Conservation (phyloP, 352 stramenopile genomes). For the Phytophthora pistaciae region DNA sequence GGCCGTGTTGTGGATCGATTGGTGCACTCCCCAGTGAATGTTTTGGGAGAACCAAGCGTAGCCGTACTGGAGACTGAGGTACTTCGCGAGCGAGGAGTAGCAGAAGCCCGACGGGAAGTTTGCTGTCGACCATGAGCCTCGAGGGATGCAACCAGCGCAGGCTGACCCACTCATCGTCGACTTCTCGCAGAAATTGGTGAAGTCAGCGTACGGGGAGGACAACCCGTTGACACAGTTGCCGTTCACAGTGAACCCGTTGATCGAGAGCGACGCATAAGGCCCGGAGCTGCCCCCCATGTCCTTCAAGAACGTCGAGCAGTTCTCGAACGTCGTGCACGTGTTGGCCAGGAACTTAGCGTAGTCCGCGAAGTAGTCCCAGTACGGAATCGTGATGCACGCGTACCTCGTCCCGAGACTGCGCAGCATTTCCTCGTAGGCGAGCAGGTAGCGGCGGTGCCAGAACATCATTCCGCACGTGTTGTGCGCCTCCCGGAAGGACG, state of each 20-base stretch:
- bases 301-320: slow-evolving; percentile 70
- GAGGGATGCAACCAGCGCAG: slow-evolving; percentile 67
- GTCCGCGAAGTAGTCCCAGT: slow-evolving; percentile 83
- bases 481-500: slow-evolving; percentile 50
- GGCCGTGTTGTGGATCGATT: slow-evolving; percentile 74
- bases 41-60: slow-evolving; percentile 63
- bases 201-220: slow-evolving; percentile 35
- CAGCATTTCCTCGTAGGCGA: slow-evolving; percentile 77
- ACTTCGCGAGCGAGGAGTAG: slow-evolving; percentile 54
- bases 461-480: slow-evolving; percentile 66
- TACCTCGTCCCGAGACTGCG: slow-evolving; percentile 65
- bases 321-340: slow-evolving; percentile 53
- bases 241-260: slow-evolving; percentile 33
- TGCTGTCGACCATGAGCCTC: slow-evolving; percentile 50
- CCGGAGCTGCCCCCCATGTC: slow-evolving; percentile 69
- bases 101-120: slow-evolving; percentile 66
- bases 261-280: slow-evolving; percentile 9
- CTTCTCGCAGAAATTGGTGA: slow-evolving; percentile 64
- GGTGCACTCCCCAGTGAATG: slow-evolving; percentile 67
- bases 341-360: slow-evolving; percentile 51
- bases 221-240: slow-evolving; percentile 41
- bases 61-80: slow-evolving; percentile 57
- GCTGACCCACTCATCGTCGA: slow-evolving; percentile 35
- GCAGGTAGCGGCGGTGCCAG: slow-evolving; percentile 36
- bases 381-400: slow-evolving; percentile 78